Base-by-base conservation (phyloP, 2,329 filamentous ascomycete genomes). In the Aureobasidium sp. region DNA sequence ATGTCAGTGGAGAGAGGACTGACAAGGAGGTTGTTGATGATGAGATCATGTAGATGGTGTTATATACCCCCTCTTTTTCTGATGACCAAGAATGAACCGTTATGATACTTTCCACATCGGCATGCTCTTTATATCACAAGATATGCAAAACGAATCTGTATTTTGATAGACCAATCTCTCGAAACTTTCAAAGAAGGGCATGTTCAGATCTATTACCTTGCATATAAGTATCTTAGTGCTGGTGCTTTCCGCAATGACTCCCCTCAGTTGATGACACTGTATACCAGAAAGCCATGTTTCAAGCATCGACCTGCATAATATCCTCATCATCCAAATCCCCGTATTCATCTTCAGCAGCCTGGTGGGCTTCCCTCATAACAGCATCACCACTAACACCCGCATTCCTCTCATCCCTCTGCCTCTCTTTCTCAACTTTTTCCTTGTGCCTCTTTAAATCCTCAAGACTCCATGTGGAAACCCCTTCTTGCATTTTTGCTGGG, bases 391-490 rank as follows among this genome's bases (percentile, higher is more conserved):
- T 68, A 13, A 70, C 52, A 65, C 65, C 64, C 59, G 85, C 84
- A 63, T 72, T 72, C 70, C 84, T 80, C 43, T 89, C 76, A 68
- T 87, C 84, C 63, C 79, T 79, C 67, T 89, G 89, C 66, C 78
- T 82, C 67, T 90, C 87, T 65, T 86, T 78, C 64, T 89, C 87
- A 68, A 85, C 78, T 75, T 89, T 90, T 72, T 86, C 84, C 78
- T 95, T 88, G 75, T 96, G 88, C 55, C 78, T 81, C 75, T 87
- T 84, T 57, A 97, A 76, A 70, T 97, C 91, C 63, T 84, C 83
- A 44, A 90, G 78, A 63, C 87, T 92, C 94, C 94, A 99, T 10
- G 90, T 95, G 69, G 90, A 94, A 70, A 97, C 90, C 0, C 93
- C 94, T 67, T 97, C 92, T 70, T 96, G 92, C 72, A 96, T 87